Base-by-base conservation (phyloP, 1,139 yeast species). In the Pneumocystis murina region DNA sequence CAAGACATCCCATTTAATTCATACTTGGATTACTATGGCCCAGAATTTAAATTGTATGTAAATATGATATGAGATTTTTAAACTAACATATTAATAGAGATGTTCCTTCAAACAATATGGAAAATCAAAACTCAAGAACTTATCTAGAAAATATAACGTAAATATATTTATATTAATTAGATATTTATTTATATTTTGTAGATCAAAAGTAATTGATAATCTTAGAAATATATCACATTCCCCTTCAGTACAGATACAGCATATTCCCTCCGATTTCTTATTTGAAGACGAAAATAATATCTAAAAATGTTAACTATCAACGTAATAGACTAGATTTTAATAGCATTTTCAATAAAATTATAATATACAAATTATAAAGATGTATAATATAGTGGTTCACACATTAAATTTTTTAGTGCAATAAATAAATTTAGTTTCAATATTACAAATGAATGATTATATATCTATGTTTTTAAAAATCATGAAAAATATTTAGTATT, bases 1-100 rank as follows among this genome's bases (percentile, higher is more conserved):
- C 75, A 80, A 20, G 91, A 86, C 70, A 77, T 86, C 69, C 94
- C 94, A n/a, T 86, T 85, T 76, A 86, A 86, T 72, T 92, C 86
- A 72, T 86, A 86, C 74, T 86, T 84, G 73, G 92, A 86, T 75
- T 86, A 86, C 74, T 86, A 84, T 61, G 64, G 64, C 3, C 64
- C 64, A 10, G 64, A 62, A 33, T 62, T 61, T 75, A 68, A 72
- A 62, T 71, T 48, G 55, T 48, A 48, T 48, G 3, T 14, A 48
- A 10, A 3, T 48, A 12, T 14, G 2, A 24, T 24, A 48, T 48
- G 17, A 10, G 2, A 10, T 12, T 24, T 48, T 24, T 4, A 48
- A 48, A 48, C 14, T 48, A 24, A 48, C 12, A 8, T 41, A 17
- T 41, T 41, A 33, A 33, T 48, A 48, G 55, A 24, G 43, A 62